Evolutionary conservation across 148 eudicot species (phyloP).

Genomic region (Selenicereus undatus): DNA sequence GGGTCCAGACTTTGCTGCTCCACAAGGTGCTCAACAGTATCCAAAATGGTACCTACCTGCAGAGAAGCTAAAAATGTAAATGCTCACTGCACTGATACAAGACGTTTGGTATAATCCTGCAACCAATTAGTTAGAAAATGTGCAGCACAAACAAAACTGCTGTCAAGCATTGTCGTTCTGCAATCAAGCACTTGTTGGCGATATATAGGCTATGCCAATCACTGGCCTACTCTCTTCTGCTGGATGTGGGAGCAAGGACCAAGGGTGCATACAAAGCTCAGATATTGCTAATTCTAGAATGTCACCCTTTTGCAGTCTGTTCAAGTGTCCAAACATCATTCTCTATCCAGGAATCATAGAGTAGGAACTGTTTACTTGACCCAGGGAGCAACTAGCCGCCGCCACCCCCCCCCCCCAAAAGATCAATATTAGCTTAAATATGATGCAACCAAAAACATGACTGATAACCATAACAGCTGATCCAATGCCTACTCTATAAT

Average conservation of each 20-base stretch:
- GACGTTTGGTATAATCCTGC: background rate
- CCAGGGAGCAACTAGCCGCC: background rate
- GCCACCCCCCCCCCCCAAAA: background rate
- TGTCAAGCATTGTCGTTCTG: background rate
- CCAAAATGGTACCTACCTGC: conserved; percentile 55
- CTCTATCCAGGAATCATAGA: background rate
- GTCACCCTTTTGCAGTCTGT: background rate
- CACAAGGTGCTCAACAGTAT: conserved; percentile 58
- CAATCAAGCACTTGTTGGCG: background rate
- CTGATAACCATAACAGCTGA: background rate
- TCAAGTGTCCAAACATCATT: conserved; percentile 3
- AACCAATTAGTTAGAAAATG: background rate
- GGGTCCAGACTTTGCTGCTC: conserved; percentile 76
- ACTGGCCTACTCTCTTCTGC: background rate
- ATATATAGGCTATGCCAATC: background rate
- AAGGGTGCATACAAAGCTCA: background rate
- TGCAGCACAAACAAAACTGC: background rate
- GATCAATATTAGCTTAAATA: no score
- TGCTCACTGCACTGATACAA: background rate
- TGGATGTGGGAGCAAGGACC: background rate
- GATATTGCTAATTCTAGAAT: background rate
- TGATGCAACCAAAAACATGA: no score
- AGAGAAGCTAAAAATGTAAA: conserved; percentile 15
- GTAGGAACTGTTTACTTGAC: background rate
- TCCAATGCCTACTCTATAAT: background rate